phyloP scores from a whole-genome alignment of 441 rosid genomes.

The Metrosideros polymorpha region DNA sequence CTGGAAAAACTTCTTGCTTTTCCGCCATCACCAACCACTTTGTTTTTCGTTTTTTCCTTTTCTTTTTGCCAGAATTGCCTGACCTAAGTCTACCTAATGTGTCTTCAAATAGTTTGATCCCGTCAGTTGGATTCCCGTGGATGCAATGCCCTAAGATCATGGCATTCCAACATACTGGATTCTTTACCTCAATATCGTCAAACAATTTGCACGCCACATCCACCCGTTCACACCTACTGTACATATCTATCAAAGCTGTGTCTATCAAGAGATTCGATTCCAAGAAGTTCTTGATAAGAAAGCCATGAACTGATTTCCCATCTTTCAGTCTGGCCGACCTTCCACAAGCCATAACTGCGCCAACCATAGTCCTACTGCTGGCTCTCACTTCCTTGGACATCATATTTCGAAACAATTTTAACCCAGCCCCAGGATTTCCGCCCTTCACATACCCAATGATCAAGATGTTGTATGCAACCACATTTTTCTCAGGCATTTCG shows the following conservation, averaged over 20 bases:
- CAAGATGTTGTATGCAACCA: constrained; percentile 43
- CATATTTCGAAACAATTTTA: constrained; percentile 41
- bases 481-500: constrained; percentile 24
- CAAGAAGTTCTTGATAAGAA: constrained; percentile 14
- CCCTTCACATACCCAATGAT: constrained; percentile 27
- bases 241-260: constrained; percentile 43
- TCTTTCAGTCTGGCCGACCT: constrained; percentile 41
- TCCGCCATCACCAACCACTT: neutral
- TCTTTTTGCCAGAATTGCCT: neutral
- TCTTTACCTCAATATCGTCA: constrained; percentile 21
- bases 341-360: constrained; percentile 32
- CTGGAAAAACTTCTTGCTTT: constrained; percentile 15
- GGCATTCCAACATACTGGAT: constrained; percentile 43
- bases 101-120: constrained; percentile 24
- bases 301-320: constrained; percentile 51
- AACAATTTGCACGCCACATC: constrained; percentile 32
- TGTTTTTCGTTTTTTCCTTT: neutral
- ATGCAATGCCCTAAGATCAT: constrained; percentile 56
- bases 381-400: constrained; percentile 15
- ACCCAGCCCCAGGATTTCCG: constrained; percentile 37
- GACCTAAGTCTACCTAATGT: constrained; percentile 8
- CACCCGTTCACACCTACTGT: constrained; percentile 36
- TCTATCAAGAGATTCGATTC: constrained; percentile 20
- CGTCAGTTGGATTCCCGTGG: constrained; percentile 38
- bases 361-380: constrained; percentile 18